These are phyloP conservation scores for Maudiozyma pseudohumilis DNA, from an alignment of 805 yeast genomes.

Conservation along the genomic window DNA sequence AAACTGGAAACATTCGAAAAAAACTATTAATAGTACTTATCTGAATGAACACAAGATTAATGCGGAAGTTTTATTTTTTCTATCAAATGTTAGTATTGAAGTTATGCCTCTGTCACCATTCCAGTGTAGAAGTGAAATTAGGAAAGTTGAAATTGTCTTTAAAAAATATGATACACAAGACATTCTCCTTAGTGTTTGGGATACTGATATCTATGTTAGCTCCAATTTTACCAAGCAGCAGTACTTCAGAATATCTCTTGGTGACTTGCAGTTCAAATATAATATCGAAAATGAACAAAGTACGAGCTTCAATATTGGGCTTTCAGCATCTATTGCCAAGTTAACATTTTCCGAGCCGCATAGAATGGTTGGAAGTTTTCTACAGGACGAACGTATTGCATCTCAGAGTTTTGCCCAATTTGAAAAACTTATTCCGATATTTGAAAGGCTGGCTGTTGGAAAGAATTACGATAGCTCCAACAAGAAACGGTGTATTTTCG, in stretches of 20 bases:
- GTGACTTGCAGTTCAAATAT: slow-evolving; percentile 14
- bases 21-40: not conserved
- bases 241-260: slow-evolving; percentile 18
- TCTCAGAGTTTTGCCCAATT: slow-evolving; percentile 14
- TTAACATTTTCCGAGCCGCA: slow-evolving; percentile 24
- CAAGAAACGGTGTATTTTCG: slow-evolving; percentile 11
- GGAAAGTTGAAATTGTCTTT: slow-evolving; percentile 12
- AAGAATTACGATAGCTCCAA: not conserved
- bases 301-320: slow-evolving; percentile 3
- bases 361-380: slow-evolving; percentile 15
- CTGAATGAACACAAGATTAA: slow-evolving; percentile 1
- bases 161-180: slow-evolving; percentile 12
- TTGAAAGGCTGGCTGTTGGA: not conserved
- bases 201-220: slow-evolving; percentile 17
- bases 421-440: slow-evolving; percentile 7
- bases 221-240: slow-evolving; percentile 23
- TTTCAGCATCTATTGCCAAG: slow-evolving; percentile 18
- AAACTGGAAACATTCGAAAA: slow-evolving; percentile 1
- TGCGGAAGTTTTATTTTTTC: slow-evolving; percentile 8
- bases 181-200: slow-evolving; percentile 15
- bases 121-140: slow-evolving; percentile 16
- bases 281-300: slow-evolving; percentile 1
- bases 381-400: slow-evolving; percentile 21
- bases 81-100: slow-evolving; percentile 20
- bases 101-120: slow-evolving; percentile 20